A percentile compares a stretch with the other conserved stretches of the same genome.
Evolutionary conservation across 768 basidiomycete species (phyloP).

Genomic region (Phylloporus sp.): DNA sequence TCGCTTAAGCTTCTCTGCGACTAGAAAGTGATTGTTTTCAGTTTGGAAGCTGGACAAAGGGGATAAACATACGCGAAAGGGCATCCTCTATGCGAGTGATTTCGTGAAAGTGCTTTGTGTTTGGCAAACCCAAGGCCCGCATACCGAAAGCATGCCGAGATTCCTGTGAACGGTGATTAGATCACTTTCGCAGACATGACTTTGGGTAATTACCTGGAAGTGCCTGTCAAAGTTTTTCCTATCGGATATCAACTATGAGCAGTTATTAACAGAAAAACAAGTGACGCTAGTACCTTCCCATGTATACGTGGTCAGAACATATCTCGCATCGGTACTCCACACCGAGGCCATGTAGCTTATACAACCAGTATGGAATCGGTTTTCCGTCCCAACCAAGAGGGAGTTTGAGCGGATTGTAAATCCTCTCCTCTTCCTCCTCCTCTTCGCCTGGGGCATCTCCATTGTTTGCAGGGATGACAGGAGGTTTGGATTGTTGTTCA

Average conservation of each 20-base stretch:
- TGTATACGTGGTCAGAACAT: conserved; percentile 94
- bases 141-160: conserved; percentile 97
- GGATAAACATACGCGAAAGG: conserved; percentile 67
- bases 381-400: conserved; percentile 99
- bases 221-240: conserved; percentile 96
- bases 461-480: conserved; percentile 45
- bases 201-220: conserved; percentile 61
- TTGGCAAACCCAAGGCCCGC: conserved; percentile 94
- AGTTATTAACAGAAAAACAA: neutral
- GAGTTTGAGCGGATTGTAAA: conserved; percentile 96
- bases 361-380: conserved; percentile 98
- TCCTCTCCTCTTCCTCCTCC: conserved; percentile 92
- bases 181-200: conserved; percentile 9
- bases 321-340: conserved; percentile 98
- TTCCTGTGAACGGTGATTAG: conserved; percentile 51
- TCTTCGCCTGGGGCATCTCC: conserved; percentile 58
- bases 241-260: conserved; percentile 17
- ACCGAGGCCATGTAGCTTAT: conserved; percentile 97
- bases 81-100: conserved; percentile 98
- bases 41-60: neutral
- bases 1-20: conserved; percentile 95
- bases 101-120: conserved; percentile 99
- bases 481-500: conserved; percentile 62
- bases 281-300: conserved; percentile 73
- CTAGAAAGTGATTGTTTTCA: conserved; percentile 36